phyloP scores from a whole-genome alignment of 805 yeast genomes.

The Lachancea cidri region DNA sequence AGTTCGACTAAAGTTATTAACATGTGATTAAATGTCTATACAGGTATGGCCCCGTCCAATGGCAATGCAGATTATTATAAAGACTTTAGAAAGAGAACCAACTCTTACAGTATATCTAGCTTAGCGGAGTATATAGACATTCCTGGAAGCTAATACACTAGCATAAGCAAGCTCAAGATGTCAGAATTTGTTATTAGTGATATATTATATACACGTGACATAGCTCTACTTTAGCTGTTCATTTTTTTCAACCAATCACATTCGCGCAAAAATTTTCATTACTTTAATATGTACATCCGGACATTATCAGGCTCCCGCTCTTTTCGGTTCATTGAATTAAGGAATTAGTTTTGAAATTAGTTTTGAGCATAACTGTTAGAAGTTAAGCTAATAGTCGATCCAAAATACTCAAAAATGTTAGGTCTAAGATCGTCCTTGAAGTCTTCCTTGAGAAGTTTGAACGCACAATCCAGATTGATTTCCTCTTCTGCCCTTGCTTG shows the following conservation, averaged over 20 bases:
- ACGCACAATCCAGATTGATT: slow-evolving; percentile 19
- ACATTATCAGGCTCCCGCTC: neutral
- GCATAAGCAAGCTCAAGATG: no score
- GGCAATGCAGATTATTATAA: no score
- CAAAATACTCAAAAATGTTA: slow-evolving; percentile 14
- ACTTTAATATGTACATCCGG: neutral
- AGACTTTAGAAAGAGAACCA: no score
- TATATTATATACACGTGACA: no score
- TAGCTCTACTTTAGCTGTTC: no score
- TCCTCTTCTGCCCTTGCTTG: slow-evolving; percentile 33
- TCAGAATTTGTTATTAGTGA: no score
- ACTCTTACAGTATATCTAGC: no score
- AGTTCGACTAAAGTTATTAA: no score
- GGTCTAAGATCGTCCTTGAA: slow-evolving; percentile 24
- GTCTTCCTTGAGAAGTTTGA: slow-evolving; percentile 17
- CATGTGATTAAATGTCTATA: no score
- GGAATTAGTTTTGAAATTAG: neutral
- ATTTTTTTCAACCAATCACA: neutral
- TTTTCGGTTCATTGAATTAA: neutral
- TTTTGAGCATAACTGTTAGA: neutral
- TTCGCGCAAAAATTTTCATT: neutral
- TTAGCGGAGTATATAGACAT: no score
- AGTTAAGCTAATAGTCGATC: neutral
- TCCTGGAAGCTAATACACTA: no score
- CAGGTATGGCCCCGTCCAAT: no score